Percentiles rank a stretch among this genome's conserved stretches.
These are phyloP conservation scores for Solanum raphanifolium DNA, from an alignment of 257 asterid species.

Conservation along the genomic window DNA sequence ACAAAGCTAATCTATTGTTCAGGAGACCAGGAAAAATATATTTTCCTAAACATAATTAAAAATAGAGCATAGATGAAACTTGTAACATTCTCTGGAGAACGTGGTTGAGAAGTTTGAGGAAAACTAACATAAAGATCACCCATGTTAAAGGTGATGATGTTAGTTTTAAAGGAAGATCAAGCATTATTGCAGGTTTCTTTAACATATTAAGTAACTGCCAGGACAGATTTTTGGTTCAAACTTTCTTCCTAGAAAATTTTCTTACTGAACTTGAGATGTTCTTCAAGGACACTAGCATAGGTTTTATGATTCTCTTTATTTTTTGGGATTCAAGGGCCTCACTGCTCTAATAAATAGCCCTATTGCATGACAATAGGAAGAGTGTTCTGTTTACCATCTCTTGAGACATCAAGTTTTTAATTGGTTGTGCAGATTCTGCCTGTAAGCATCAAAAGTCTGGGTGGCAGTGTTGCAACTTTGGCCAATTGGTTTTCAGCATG, in stretches of 20 bases:
- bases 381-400: not conserved
- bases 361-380: not conserved
- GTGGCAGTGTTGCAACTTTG: slow-evolving; percentile 86
- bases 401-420: not conserved
- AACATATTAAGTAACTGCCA: not conserved
- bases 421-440: slow-evolving; percentile 67
- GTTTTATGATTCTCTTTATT: not conserved
- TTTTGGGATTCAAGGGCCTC: not conserved
- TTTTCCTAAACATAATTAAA: not conserved
- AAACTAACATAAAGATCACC: not conserved
- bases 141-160: not conserved
- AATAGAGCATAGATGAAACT: not conserved
- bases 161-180: not conserved
- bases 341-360: not conserved
- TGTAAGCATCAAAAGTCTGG: slow-evolving; percentile 78
- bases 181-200: not conserved
- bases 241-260: not conserved
- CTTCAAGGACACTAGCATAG: not conserved
- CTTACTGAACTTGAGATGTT: not conserved
- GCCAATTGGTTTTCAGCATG: slow-evolving; percentile 81
- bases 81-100: not conserved
- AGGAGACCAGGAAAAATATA: not conserved
- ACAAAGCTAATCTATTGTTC: not conserved
- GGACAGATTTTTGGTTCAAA: not conserved
- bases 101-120: not conserved